phyloP scores from a whole-genome alignment of 305 asterid species.

The Plantago rigida region DNA sequence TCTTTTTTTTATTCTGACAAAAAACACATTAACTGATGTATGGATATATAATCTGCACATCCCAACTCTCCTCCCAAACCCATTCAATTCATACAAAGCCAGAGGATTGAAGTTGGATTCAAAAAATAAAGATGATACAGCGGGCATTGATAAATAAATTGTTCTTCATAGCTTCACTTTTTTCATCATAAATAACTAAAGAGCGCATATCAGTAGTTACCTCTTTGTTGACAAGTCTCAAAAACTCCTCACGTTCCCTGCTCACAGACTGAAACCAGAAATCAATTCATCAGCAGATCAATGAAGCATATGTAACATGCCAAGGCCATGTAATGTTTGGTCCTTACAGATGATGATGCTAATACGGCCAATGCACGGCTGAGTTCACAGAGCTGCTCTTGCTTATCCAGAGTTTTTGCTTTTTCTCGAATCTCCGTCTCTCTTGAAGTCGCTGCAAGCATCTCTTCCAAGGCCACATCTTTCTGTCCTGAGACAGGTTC shows the following conservation, averaged over 20 bases:
- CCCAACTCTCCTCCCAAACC: neutral
- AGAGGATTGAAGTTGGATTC: neutral
- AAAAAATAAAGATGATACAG: neutral
- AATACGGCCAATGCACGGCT: constrained; percentile 93
- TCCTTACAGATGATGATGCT: constrained; percentile 85
- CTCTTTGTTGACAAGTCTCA: constrained; percentile 93
- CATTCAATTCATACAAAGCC: neutral
- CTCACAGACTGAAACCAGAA: constrained; percentile 76
- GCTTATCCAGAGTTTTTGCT: constrained; percentile 60
- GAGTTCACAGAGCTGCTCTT: constrained; percentile 81
- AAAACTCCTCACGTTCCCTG: constrained; percentile 95
- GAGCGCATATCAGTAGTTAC: constrained; percentile 32
- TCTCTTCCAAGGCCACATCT: constrained; percentile 94
- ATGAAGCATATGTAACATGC: constrained; percentile 23
- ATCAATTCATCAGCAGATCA: constrained; percentile 27
- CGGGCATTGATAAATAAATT: neutral
- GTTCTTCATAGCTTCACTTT: constrained; percentile 9
- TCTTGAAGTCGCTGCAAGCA: constrained; percentile 55
- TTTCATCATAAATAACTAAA: constrained; percentile 13
- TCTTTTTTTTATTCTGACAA: no score
- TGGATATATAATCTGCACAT: neutral
- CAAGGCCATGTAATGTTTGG: constrained; percentile 21
- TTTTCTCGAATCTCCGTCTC: constrained; percentile 53
- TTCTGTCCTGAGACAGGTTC: constrained; percentile 53
- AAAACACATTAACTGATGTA: no score